phyloP scores from a whole-genome alignment of 345 rosid genomes.

The Sisymbrium altissimum region DNA sequence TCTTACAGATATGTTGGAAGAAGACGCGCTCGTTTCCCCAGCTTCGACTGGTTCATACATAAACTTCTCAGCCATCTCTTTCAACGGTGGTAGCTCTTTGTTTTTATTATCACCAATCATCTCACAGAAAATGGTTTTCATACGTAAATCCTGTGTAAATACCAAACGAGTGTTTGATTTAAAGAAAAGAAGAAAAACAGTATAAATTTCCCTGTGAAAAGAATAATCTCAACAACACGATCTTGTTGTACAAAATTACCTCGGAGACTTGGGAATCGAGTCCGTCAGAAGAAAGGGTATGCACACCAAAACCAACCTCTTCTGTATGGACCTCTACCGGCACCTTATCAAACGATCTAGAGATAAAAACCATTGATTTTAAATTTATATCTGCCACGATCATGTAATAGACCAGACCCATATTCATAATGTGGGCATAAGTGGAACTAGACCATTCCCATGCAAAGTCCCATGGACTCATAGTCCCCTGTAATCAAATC shows the following conservation, averaged over 20 bases:
- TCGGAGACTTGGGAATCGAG: slow-evolving; percentile 65
- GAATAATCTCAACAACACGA: not conserved
- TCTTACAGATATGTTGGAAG: slow-evolving; percentile 28
- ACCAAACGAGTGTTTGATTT: not conserved
- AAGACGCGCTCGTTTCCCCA: slow-evolving; percentile 49
- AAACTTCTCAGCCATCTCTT: slow-evolving; percentile 47
- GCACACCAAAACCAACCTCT: slow-evolving; percentile 64
- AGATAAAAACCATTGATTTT: slow-evolving; percentile 52
- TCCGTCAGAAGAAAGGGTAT: slow-evolving; percentile 57
- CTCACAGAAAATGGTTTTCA: slow-evolving; percentile 40
- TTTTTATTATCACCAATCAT: slow-evolving; percentile 38
- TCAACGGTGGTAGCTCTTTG: slow-evolving; percentile 33
- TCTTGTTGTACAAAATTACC: slow-evolving; percentile 11
- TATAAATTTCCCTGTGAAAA: not conserved
- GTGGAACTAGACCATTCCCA: too few species aligned
- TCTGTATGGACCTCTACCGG: slow-evolving; percentile 35
- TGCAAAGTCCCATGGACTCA: not conserved
- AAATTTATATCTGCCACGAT: slow-evolving; percentile 54
- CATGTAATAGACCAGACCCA: slow-evolving; percentile 28
- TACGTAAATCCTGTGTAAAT: slow-evolving; percentile 44
- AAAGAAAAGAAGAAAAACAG: too few species aligned
- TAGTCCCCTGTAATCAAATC: not conserved
- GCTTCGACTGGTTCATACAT: slow-evolving; percentile 42
- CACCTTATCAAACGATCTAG: slow-evolving; percentile 48
- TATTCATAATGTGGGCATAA: too few species aligned